A percentile compares a stretch with the other conserved stretches of the same genome.
These are phyloP conservation scores for Nemania sp. DNA, from an alignment of 2,329 filamentous ascomycete genomes.

Conservation along the genomic window DNA sequence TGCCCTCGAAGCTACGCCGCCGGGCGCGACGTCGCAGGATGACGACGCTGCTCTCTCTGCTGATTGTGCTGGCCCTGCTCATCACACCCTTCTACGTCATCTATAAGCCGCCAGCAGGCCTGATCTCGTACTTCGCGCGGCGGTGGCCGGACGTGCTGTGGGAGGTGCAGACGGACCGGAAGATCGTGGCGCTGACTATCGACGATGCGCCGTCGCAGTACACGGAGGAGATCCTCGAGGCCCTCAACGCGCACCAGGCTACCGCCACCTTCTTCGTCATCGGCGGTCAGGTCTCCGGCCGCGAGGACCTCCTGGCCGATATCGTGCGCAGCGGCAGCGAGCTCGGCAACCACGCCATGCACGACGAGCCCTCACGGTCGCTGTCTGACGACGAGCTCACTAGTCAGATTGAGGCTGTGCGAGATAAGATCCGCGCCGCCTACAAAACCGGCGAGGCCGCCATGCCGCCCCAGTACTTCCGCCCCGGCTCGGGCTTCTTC, in stretches of 20 bases:
- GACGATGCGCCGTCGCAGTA: conserved; percentile 81
- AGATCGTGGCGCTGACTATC: conserved; percentile 79
- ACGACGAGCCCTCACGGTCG: conserved; percentile 73
- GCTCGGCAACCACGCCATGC: conserved; percentile 87
- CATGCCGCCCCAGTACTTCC: conserved; percentile 66
- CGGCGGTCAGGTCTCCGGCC: conserved; percentile 69
- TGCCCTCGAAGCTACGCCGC: conserved; percentile 60
- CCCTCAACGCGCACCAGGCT: conserved; percentile 67
- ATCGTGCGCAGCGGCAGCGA: conserved; percentile 68
- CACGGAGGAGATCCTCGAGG: conserved; percentile 69
- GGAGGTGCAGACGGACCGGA: conserved; percentile 61
- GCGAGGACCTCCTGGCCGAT: conserved; percentile 57
- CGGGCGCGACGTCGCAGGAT: conserved; percentile 62
- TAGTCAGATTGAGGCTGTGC: conserved; percentile 66
- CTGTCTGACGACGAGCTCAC: conserved; percentile 63
- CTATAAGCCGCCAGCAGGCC: conserved; percentile 76
- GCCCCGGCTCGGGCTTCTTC: conserved; percentile 85
- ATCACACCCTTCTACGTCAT: conserved; percentile 63
- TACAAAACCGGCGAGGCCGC: conserved; percentile 41
- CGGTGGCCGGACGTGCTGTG: conserved; percentile 81
- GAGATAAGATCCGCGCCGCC: conserved; percentile 41
- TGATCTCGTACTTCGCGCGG: conserved; percentile 71
- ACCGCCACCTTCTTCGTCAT: conserved; percentile 89
- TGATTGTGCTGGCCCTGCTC: conserved; percentile 42
- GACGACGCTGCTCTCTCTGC: conserved; percentile 53